phyloP scores from a whole-genome alignment of 352 stramenopile genomes.

The Plasmopara viticola region DNA sequence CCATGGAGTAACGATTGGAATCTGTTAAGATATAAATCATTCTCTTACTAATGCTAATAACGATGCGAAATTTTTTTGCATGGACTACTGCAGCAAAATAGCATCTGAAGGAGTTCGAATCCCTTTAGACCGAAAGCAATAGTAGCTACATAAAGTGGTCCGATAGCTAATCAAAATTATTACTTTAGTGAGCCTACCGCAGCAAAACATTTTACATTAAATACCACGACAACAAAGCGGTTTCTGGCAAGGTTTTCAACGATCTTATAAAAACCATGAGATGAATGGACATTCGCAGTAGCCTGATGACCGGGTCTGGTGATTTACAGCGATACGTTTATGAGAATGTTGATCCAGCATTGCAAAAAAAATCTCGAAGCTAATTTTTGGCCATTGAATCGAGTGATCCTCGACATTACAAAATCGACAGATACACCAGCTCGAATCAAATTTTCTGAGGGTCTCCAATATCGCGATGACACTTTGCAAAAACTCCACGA shows the following conservation, averaged over 20 bases:
- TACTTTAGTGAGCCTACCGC: background rate
- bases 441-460: conserved; percentile 16
- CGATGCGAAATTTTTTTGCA: background rate
- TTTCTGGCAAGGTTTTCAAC: background rate
- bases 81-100: background rate
- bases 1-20: background rate
- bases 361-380: conserved; percentile 38
- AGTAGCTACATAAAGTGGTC: background rate
- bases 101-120: background rate
- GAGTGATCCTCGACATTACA: conserved; percentile 10
- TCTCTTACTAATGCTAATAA: background rate
- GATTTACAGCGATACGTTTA: background rate
- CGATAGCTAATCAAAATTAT: background rate
- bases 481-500: conserved; percentile 15
- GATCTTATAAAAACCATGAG: background rate
- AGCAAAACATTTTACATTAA: background rate
- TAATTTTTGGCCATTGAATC: conserved; percentile 6
- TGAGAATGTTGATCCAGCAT: conserved; percentile 6
- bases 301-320: background rate
- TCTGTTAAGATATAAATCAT: background rate
- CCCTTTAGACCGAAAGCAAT: background rate
- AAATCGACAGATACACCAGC: conserved; percentile 16
- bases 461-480: conserved; percentile 7
- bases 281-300: background rate
- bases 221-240: background rate